phyloP scores from a whole-genome alignment of 2,329 filamentous ascomycete genomes.

The Penicillium sp. region DNA sequence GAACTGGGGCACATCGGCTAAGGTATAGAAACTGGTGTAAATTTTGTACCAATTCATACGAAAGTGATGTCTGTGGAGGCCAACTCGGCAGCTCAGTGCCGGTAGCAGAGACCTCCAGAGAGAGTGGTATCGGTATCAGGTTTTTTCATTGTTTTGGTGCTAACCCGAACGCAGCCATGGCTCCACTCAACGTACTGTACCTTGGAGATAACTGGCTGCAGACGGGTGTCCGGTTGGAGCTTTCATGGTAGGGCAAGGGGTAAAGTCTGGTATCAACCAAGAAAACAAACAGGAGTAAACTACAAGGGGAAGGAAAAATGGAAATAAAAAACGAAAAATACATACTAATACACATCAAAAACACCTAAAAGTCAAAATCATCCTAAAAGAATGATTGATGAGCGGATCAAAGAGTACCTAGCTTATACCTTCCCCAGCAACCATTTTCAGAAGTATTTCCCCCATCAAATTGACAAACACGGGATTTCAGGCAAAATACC shows the following conservation, averaged over 20 bases:
- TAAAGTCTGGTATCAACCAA: slow-evolving; percentile 9
- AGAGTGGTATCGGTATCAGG: slow-evolving; percentile 9
- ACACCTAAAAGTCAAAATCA: slow-evolving; percentile 5
- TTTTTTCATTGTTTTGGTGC: slow-evolving; percentile 7
- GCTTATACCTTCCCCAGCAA: slow-evolving; percentile 19
- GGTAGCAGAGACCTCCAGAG: slow-evolving; percentile 8
- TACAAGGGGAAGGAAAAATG: not conserved
- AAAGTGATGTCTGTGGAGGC: slow-evolving; percentile 14
- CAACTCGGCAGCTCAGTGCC: slow-evolving; percentile 26
- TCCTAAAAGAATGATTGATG: not conserved
- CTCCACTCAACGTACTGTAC: not conserved
- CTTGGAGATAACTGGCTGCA: slow-evolving; percentile 8
- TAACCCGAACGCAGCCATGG: not conserved
- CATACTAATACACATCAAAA: slow-evolving; percentile 6
- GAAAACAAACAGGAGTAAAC: not conserved
- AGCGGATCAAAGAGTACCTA: slow-evolving; percentile 11
- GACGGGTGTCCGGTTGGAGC: slow-evolving; percentile 1
- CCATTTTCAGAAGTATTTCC: slow-evolving; percentile 15
- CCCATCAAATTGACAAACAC: slow-evolving; percentile 13
- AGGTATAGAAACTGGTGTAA: slow-evolving; percentile 9
- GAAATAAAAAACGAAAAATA: slow-evolving; percentile 1
- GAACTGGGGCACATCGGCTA: slow-evolving; percentile 20
- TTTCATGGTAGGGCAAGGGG: slow-evolving; percentile 15
- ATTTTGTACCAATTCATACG: slow-evolving; percentile 11
- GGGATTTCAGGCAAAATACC: slow-evolving; percentile 17